Base-by-base conservation (phyloP, 371 early-diverging fungal species). In the Mortierella sp. region DNA sequence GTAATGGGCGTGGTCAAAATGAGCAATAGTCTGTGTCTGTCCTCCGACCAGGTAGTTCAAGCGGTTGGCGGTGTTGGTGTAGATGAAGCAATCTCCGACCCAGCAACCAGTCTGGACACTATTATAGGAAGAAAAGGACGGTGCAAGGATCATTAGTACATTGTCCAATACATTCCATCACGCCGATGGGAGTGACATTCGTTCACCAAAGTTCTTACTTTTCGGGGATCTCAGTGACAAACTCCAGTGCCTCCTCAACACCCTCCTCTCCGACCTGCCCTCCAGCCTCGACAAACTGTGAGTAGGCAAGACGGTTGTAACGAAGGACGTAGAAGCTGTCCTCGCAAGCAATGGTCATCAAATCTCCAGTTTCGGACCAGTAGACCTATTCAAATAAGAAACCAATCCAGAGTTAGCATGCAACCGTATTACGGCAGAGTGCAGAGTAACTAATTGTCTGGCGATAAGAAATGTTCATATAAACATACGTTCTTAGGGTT, bases 71-170 rank as follows among this genome's bases (percentile, higher is more conserved):
- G 93, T 88, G 84, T 95, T 97, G 68, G 97, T 96, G 90, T 98
- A 99, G 78, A 99, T 97, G 88, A 99, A 98, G 88, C 99, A 98
- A 88, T 98, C 98, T 47, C 99, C 99, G 75, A 98, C 97, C 99
- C 99, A 99, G 79, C 93, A 92, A 42, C 98, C 99, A 6, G 98
- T 97, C 84, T 94, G 94, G 60, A 99, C 94, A 77, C 94, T 94
- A 80, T 9, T 47, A 70, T 34, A 48, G 28, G 31, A 77, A 24
- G 28, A 58, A 74, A 26, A 65, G 24, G 74, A 68, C 44, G 52
- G 26, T 31, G 34, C 19, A 1, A 34, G 52, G 21, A 1, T 55
- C 38, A 38, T 68, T 9, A 68, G 42, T 9, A 2, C 16, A 26
- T 8, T n/a, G 16, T n/a, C 47, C 21, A 55, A 74, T 58, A 21